Conservation (phyloP, 1,284 basidiomycete genomes). For the Somion occarium region DNA sequence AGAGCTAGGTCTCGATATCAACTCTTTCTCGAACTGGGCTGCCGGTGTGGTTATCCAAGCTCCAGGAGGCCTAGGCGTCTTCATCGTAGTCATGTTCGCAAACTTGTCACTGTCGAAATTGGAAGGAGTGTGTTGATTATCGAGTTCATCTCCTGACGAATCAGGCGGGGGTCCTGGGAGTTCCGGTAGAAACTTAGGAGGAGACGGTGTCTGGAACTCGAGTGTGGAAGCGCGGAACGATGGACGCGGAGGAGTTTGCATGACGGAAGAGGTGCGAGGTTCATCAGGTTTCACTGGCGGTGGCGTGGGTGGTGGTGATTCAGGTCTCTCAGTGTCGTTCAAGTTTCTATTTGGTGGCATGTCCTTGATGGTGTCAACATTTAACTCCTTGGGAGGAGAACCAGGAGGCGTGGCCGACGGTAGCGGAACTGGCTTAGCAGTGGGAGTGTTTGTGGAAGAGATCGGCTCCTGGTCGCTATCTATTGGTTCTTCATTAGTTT, state of each 20-base stretch:
- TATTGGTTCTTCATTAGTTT: too few species aligned
- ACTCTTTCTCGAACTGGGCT: conserved; percentile 22
- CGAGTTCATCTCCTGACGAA: conserved; percentile 41
- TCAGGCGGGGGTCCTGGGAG: conserved; percentile 46
- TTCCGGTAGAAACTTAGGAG: conserved; percentile 43
- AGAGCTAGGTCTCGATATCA: conserved; percentile 15
- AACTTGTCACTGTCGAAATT: conserved; percentile 15
- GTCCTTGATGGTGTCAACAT: not conserved
- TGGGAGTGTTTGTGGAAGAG: conserved; percentile 32
- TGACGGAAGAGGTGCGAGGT: conserved; percentile 18
- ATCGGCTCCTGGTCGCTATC: conserved; percentile 36
- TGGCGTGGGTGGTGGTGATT: conserved; percentile 11
- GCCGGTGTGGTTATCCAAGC: conserved; percentile 62
- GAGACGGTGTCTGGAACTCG: conserved; percentile 57
- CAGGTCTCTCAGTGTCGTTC: conserved; percentile 7
- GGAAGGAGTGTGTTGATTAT: conserved; percentile 22
- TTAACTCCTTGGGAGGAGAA: conserved; percentile 10
- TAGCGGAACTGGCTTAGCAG: conserved; percentile 28
- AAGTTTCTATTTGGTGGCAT: not conserved
- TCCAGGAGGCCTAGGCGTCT: conserved; percentile 67
- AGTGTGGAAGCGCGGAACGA: conserved; percentile 35
- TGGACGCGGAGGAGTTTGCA: conserved; percentile 48
- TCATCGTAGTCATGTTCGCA: conserved; percentile 35
- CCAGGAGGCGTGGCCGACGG: conserved; percentile 16
- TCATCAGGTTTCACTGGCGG: conserved; percentile 15